Percentiles rank a stretch among this genome's conserved stretches.
phyloP scores from a whole-genome alignment of 768 basidiomycete species.

The Tricholoma matsutake region DNA sequence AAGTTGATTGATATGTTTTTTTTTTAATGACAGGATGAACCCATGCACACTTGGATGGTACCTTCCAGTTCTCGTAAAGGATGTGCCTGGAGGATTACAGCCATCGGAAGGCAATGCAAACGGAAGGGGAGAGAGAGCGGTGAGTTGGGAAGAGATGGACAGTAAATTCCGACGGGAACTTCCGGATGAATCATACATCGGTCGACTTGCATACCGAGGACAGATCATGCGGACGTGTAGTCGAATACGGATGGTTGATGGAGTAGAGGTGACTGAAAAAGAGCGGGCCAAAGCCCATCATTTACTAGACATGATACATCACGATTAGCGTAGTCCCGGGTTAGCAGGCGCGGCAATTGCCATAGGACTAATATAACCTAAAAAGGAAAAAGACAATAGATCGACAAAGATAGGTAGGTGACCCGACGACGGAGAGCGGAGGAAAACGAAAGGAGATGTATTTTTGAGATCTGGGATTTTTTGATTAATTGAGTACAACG shows the following conservation, averaged over 20 bases:
- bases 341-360: no score
- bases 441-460: no score
- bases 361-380: no score
- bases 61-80: slow-evolving; percentile 76
- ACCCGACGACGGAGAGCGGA: no score
- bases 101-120: slow-evolving; percentile 43
- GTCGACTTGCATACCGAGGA: slow-evolving; percentile 86
- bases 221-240: slow-evolving; percentile 77
- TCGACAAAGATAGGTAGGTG: no score
- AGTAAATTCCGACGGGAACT: slow-evolving; percentile 84
- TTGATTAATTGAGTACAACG: no score
- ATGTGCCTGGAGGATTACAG: slow-evolving; percentile 63
- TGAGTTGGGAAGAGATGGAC: slow-evolving; percentile 76
- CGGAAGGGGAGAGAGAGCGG: slow-evolving; percentile 23
- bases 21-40: slow-evolving; percentile 65
- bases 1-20: slow-evolving; percentile 1
- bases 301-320: slow-evolving; percentile 46
- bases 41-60: slow-evolving; percentile 97
- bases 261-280: slow-evolving; percentile 77
- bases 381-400: no score
- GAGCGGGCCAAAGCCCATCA: slow-evolving; percentile 81
- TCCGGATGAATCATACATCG: slow-evolving; percentile 85
- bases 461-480: no score
- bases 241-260: slow-evolving; percentile 74
- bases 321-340: slow-evolving; percentile 28